Base-by-base conservation (phyloP, 805 yeast species). In the Sporopachydermia quercuum region DNA sequence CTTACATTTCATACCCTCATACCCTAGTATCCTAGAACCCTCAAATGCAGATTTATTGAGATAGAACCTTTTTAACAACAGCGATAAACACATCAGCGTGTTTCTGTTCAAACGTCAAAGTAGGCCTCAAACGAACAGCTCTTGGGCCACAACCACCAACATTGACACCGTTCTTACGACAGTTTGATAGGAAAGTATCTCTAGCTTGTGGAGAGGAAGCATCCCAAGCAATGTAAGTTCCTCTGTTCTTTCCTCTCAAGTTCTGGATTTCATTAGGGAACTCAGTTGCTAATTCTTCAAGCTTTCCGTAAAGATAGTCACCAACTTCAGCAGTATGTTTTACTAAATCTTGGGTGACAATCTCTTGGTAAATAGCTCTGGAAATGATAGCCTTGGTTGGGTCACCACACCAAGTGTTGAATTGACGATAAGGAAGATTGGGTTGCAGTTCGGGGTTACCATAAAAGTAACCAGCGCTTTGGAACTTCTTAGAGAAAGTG, bases 341-440 rank as follows among this genome's bases (percentile, higher is more conserved):
- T 34, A 72, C 65, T 44, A 76, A 61, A 42, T 69, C 62, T 45
- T 73, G 56, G 46, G 70, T 65, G 17, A 53, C 46, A 39, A 76
- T 61, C 47, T 76, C 78, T 50, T 71, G 64, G 47, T 68, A 69
- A 46, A 76, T 76, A 43, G 76, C 61, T 47, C 68, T 68, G 34
- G 82, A 81, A 49, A 76, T 63, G 40, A 76, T 60, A 54, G 78
- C 77, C 60, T 72, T 73, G 13, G 81, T 70, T 45, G 83, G 80
- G 55, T 77, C 83, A 48, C 83, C 84, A 57, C 82, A 76, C 84
- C 84, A 77, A 43, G 84, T 77, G 66, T 77, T 77, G 63, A 77
- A 77, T 53, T 76, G 83, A 60, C 83, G 68, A 60, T 71, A 77
- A 17, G 82, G 70, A 49, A 65, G 65, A 47, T 66, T 67, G 38